These are phyloP conservation scores for Dactylis glomerata DNA, from an alignment of 176 grass and related monocot species.

Conservation along the genomic window DNA sequence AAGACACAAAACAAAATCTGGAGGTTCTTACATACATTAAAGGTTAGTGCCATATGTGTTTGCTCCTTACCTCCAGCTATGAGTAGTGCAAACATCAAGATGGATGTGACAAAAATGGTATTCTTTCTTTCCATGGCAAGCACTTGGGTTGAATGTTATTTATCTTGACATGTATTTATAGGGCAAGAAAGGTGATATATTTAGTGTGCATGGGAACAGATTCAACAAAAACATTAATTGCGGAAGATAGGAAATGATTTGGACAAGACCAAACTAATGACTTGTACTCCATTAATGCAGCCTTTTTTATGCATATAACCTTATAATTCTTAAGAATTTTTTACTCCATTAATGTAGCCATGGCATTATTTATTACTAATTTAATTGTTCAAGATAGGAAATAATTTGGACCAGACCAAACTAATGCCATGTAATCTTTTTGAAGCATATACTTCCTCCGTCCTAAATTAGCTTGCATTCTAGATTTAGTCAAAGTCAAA, in stretches of 20 bases:
- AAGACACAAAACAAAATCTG: neutral
- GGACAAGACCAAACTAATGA: neutral
- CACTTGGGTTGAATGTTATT: neutral
- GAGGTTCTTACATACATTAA: neutral
- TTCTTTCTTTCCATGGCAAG: neutral
- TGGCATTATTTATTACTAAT: neutral
- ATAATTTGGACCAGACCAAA: no score
- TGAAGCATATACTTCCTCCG: no score
- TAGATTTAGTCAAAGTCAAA: no score
- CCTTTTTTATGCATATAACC: neutral
- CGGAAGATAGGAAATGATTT: neutral
- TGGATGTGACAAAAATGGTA: neutral
- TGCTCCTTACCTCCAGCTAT: neutral
- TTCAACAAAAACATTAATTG: neutral
- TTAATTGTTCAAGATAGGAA: no score
- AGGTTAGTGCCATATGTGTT: neutral
- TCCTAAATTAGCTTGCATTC: no score
- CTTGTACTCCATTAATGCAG: neutral
- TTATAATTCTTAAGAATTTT: neutral
- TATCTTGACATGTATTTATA: neutral
- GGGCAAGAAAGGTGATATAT: neutral
- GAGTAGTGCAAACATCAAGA: neutral
- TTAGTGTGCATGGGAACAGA: neutral
- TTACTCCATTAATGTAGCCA: neutral
- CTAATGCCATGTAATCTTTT: no score